Conservation (phyloP, 176 grass and related monocot species). For the Pharus latifolius region DNA sequence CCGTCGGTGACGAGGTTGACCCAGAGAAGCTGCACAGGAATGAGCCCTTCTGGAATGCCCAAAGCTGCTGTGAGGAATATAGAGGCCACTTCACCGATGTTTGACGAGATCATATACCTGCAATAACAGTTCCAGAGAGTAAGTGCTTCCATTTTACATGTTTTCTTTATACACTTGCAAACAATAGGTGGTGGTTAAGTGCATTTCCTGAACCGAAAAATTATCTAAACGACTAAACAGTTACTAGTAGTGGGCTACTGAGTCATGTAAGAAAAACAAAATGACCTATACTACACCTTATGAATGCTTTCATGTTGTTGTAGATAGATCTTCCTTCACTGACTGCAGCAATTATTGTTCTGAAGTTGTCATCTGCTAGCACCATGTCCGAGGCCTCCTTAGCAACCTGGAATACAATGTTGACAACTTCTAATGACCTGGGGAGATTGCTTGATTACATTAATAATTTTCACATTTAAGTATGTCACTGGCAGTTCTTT, state of each 20-base stretch:
- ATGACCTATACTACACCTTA: slow-evolving; percentile 42
- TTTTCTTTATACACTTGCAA: slow-evolving; percentile 29
- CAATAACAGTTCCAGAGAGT: slow-evolving; percentile 26
- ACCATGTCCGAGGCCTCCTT: slow-evolving; percentile 99
- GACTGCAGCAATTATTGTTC: slow-evolving; percentile 88
- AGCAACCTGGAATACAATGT: slow-evolving; percentile 42
- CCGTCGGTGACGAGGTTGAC: slow-evolving; percentile 96
- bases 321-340: slow-evolving; percentile 98
- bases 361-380: slow-evolving; percentile 96
- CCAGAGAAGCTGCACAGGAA: slow-evolving; percentile 68
- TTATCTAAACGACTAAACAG: slow-evolving; percentile 7
- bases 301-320: slow-evolving; percentile 99
- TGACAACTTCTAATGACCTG: no score
- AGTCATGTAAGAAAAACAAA: slow-evolving; percentile 8
- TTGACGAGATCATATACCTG: slow-evolving; percentile 99
- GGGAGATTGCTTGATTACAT: no score
- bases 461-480: not conserved
- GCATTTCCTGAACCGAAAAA: no score
- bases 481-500: not conserved
- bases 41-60: slow-evolving; percentile 34
- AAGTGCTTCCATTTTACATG: slow-evolving; percentile 26
- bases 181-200: not conserved
- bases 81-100: slow-evolving; percentile 96
- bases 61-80: slow-evolving; percentile 38
- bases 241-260: no score